Evolutionary conservation across 192 early-diverging fungal genomes (phyloP).

Genomic region (Coemansia sp.): DNA sequence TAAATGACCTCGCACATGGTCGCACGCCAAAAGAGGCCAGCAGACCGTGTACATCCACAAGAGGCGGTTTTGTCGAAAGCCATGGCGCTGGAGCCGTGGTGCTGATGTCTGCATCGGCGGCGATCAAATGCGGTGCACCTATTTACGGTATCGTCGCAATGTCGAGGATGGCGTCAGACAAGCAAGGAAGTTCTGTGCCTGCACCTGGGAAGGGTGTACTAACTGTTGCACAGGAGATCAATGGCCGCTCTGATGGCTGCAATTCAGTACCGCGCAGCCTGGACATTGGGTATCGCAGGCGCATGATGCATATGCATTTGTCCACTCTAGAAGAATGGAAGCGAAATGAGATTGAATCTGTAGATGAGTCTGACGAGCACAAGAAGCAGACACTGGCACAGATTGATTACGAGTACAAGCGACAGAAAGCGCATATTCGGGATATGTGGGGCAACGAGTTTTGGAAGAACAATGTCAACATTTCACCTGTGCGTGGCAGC

Average conservation of each 20-base stretch:
- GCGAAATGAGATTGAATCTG: conserved; percentile 33
- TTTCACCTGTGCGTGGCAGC: conserved; percentile 82
- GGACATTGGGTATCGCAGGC: too few relatives aligned
- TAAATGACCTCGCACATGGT: conserved; percentile 75
- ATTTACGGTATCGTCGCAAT: too few relatives aligned
- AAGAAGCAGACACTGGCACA: background rate
- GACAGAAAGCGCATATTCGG: conserved; percentile 73
- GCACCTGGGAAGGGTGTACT: too few relatives aligned
- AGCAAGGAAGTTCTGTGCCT: too few relatives aligned
- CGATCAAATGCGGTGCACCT: conserved; percentile 85
- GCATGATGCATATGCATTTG: conserved; percentile 60
- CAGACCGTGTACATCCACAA: conserved; percentile 81
- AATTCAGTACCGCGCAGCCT: too few relatives aligned
- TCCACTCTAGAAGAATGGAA: conserved; percentile 1
- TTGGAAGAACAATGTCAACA: conserved; percentile 69
- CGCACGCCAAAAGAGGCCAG: conserved; percentile 87
- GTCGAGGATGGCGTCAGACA: conserved; percentile 87
- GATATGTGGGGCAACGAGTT: conserved; percentile 39
- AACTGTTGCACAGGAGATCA: conserved; percentile 75
- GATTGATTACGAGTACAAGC: background rate
- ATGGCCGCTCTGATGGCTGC: conserved; percentile 22
- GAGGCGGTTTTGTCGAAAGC: too few relatives aligned
- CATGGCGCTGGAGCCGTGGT: conserved; percentile 86
- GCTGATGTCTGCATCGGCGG: conserved; percentile 80
- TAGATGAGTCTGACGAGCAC: background rate